A percentile compares a stretch with the other conserved stretches of the same genome.
phyloP scores from a whole-genome alignment of 352 stramenopile species.

The Nothophytophthora sp. region DNA sequence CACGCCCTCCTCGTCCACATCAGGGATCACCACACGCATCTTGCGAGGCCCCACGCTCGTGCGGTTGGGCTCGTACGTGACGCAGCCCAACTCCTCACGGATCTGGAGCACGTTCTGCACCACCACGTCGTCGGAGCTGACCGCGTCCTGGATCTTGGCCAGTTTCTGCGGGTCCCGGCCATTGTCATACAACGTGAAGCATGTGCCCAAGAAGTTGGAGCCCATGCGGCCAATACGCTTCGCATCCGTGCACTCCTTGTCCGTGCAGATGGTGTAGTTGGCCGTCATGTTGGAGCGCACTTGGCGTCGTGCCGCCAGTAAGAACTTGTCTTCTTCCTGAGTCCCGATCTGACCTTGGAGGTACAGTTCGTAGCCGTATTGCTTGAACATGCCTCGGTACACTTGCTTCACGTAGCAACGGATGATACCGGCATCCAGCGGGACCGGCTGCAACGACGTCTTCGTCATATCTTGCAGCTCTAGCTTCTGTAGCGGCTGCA shows the following conservation, averaged over 20 bases:
- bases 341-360: constrained; percentile 84
- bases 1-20: constrained; percentile 79
- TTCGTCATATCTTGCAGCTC: constrained; percentile 82
- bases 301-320: constrained; percentile 74
- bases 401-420: constrained; percentile 89
- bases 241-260: constrained; percentile 73
- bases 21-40: constrained; percentile 83
- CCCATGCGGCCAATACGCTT: constrained; percentile 87
- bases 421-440: constrained; percentile 84
- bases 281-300: constrained; percentile 89
- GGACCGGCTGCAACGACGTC: constrained; percentile 74
- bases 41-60: constrained; percentile 86
- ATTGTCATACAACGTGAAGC: constrained; percentile 89
- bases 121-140: constrained; percentile 63
- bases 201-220: constrained; percentile 87
- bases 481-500: constrained; percentile 84
- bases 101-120: constrained; percentile 88
- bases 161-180: constrained; percentile 88
- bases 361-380: constrained; percentile 86
- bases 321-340: constrained; percentile 81
- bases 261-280: constrained; percentile 87
- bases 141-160: constrained; percentile 85
- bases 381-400: constrained; percentile 87
- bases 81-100: constrained; percentile 81
- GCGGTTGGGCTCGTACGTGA: constrained; percentile 87